These are phyloP conservation scores for Yamadazyma blattariae DNA, from an alignment of 1,139 yeast genomes.

Conservation along the genomic window DNA sequence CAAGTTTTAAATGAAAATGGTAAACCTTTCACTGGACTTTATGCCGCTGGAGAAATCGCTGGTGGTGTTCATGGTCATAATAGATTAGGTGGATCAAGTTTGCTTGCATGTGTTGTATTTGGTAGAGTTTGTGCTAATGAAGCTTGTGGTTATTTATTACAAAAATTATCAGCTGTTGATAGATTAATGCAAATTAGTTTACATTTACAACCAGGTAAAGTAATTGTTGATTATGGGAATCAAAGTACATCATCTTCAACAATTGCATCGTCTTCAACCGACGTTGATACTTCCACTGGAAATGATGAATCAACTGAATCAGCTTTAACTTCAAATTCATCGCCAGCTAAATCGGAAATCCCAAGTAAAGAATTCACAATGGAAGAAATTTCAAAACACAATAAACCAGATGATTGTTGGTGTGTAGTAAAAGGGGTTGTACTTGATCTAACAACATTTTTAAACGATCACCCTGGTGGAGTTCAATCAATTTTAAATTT, in stretches of 20 bases:
- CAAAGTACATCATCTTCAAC: constrained; percentile 4
- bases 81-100: constrained; percentile 36
- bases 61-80: constrained; percentile 41
- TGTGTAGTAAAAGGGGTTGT: constrained; percentile 81
- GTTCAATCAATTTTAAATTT: constrained; percentile 63
- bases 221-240: constrained; percentile 27
- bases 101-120: constrained; percentile 40
- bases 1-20: constrained; percentile 41
- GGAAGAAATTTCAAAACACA: constrained; percentile 66
- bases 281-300: too few species aligned
- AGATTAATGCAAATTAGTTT: constrained; percentile 43
- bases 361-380: constrained; percentile 44
- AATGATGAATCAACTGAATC: constrained; percentile 24
- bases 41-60: constrained; percentile 39
- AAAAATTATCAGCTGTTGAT: constrained; percentile 25
- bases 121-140: constrained; percentile 57
- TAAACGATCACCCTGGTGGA: constrained; percentile 89
- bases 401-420: constrained; percentile 73
- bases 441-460: constrained; percentile 77
- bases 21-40: constrained; percentile 52
- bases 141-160: constrained; percentile 32
- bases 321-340: constrained; percentile 11
- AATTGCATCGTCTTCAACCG: too few species aligned
- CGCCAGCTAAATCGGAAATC: constrained; percentile 14
- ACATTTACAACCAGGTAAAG: constrained; percentile 43